phyloP scores from a whole-genome alignment of 2,329 filamentous ascomycete species.

The Pseudogymnoascus destructans region DNA sequence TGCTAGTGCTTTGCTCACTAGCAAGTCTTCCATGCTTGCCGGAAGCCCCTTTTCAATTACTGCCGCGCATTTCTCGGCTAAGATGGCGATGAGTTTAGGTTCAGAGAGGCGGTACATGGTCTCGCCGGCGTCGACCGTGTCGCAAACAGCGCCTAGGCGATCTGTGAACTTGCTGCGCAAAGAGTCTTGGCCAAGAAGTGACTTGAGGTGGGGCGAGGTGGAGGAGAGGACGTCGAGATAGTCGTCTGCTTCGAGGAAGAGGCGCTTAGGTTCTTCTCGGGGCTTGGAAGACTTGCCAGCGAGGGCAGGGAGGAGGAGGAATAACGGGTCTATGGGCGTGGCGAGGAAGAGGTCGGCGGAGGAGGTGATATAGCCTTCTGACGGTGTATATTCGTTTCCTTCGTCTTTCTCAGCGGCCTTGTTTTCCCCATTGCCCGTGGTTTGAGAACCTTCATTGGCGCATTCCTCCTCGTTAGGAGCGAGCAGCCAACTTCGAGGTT shows the following conservation, averaged over 20 bases:
- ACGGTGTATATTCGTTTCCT: conserved; percentile 11
- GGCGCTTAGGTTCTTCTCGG: conserved; percentile 39
- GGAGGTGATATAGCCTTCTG: conserved; percentile 44
- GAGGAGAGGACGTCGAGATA: conserved; percentile 51
- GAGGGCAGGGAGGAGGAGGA: conserved; percentile 67
- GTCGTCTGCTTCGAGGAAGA: conserved; percentile 59
- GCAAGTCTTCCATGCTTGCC: conserved; percentile 70
- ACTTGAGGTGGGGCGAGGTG: conserved; percentile 42
- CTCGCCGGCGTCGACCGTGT: conserved; percentile 72
- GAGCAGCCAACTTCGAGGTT: conserved; percentile 51
- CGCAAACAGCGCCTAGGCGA: conserved; percentile 60
- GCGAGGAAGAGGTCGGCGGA: conserved; percentile 68
- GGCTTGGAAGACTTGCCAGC: conserved; percentile 30
- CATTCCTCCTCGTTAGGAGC: conserved; percentile 16
- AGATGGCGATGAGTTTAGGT: conserved; percentile 50
- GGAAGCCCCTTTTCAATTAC: conserved; percentile 58
- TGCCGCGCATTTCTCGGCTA: conserved; percentile 58
- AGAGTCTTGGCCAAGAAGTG: conserved; percentile 37
- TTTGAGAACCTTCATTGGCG: conserved; percentile 2
- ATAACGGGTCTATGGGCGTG: conserved; percentile 72
- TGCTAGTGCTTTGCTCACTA: conserved; percentile 64
- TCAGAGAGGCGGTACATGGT: conserved; percentile 71
- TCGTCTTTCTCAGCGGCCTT: conserved; percentile 17
- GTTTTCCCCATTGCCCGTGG: conserved; percentile 9
- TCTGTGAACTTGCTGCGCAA: conserved; percentile 42